phyloP scores from a whole-genome alignment of 2,329 filamentous ascomycete species.

The Ceratocystis destructans region DNA sequence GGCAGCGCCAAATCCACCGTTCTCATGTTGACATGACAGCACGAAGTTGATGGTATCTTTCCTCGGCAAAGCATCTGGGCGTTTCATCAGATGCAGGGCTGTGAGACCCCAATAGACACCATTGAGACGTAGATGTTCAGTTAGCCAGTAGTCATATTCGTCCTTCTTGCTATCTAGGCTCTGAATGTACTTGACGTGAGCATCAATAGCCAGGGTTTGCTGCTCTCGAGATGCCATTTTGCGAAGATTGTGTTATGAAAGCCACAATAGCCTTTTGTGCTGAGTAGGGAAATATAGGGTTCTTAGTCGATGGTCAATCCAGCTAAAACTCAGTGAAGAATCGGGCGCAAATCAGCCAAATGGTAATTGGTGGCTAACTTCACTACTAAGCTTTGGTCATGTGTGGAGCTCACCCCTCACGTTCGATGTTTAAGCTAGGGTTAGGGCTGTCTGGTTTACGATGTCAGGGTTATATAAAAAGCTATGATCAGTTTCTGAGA shows the following conservation, averaged over 20 bases:
- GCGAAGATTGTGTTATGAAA: background rate
- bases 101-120: conserved; percentile 95
- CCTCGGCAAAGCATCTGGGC: conserved; percentile 67
- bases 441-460: background rate
- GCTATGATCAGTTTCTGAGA: background rate
- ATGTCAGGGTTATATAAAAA: too few species aligned
- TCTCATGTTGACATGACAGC: conserved; percentile 81
- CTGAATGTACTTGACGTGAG: conserved; percentile 85
- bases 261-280: too few species aligned
- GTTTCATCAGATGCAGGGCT: conserved; percentile 70
- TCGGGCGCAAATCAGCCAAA: too few species aligned
- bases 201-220: conserved; percentile 36
- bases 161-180: conserved; percentile 83
- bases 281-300: too few species aligned
- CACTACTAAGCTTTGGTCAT: too few species aligned
- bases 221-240: conserved; percentile 25
- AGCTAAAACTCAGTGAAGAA: too few species aligned
- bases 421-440: background rate
- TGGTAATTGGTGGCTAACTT: too few species aligned
- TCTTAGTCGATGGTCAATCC: too few species aligned
- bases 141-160: conserved; percentile 95
- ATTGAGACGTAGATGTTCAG: conserved; percentile 88
- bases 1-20: conserved; percentile 83
- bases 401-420: background rate
- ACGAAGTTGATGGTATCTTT: conserved; percentile 79